These are phyloP conservation scores for Viola pubescens DNA, from an alignment of 441 rosid genomes.

Conservation along the genomic window DNA sequence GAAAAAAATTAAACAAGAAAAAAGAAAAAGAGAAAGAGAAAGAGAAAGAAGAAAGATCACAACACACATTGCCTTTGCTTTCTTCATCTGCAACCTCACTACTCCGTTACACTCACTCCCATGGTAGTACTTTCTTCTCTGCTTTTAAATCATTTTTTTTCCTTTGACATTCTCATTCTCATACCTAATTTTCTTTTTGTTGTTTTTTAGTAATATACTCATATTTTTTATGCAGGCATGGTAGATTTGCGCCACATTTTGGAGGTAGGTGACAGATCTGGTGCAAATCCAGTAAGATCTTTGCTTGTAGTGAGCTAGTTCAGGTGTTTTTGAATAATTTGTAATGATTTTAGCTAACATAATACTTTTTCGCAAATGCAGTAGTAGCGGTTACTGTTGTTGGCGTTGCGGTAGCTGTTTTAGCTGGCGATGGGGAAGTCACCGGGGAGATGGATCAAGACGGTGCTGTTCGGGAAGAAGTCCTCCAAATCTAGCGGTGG, in stretches of 20 bases:
- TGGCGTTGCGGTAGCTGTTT: constrained; percentile 19
- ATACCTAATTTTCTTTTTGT: not conserved
- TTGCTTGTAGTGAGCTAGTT: not conserved
- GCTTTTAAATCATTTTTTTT: not conserved
- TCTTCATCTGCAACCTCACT: constrained; percentile 28
- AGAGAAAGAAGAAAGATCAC: not conserved
- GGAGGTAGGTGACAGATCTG: constrained; percentile 64
- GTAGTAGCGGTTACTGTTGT: constrained; percentile 20
- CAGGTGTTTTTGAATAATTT: not conserved
- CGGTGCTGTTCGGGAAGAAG: constrained; percentile 69
- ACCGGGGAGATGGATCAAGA: constrained; percentile 71
- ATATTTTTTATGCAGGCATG: constrained; percentile 31
- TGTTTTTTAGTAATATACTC: not conserved
- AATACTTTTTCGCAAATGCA: too few species aligned
- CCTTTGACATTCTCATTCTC: not conserved
- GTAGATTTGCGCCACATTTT: constrained; percentile 38
- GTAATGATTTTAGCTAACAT: too few species aligned
- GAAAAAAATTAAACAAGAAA: too few species aligned
- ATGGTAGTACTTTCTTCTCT: constrained; percentile 17
- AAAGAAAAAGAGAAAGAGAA: not conserved
- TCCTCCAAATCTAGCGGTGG: constrained; percentile 48
- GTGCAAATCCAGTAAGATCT: constrained; percentile 4
- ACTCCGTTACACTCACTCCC: constrained; percentile 4
- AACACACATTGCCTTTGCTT: constrained; percentile 9
- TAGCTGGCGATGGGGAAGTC: constrained; percentile 63